Evolutionary conservation across 176 grass and related monocot species (phyloP).

Genomic region (Rhipidocladum racemiflorum): DNA sequence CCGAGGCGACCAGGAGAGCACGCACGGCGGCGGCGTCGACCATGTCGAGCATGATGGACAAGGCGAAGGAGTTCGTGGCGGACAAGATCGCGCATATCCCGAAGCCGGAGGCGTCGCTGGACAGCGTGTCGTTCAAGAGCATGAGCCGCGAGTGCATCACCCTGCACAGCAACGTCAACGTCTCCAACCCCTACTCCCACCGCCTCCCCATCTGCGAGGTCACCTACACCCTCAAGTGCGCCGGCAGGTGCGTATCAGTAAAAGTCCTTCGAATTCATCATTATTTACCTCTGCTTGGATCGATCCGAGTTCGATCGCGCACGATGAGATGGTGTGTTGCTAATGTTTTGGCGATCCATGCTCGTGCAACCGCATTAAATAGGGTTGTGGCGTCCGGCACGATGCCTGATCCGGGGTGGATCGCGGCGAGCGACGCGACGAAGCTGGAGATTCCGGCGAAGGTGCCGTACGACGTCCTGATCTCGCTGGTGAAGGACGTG

Average conservation of each 20-base stretch:
- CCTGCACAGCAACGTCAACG: constrained; percentile 72
- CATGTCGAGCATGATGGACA: constrained; percentile 75
- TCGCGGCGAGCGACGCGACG: constrained; percentile 51
- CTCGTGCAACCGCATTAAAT: not conserved
- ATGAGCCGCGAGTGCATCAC: constrained; percentile 60
- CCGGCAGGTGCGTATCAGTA: constrained; percentile 32
- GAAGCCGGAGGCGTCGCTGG: constrained; percentile 79
- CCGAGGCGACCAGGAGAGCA: not conserved
- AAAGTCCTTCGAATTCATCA: not conserved
- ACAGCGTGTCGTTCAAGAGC: constrained; percentile 50
- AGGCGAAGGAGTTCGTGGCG: constrained; percentile 86
- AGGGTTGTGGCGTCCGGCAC: constrained; percentile 59
- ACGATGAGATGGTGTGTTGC: too few relatives aligned
- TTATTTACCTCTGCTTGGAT: not conserved
- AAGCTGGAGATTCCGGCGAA: constrained; percentile 76
- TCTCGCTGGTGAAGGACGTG: constrained; percentile 54
- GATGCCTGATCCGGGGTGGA: constrained; percentile 78
- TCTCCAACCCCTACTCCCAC: constrained; percentile 75
- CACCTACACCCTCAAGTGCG: constrained; percentile 62
- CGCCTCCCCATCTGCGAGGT: constrained; percentile 81
- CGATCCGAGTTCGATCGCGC: not conserved
- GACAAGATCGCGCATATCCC: constrained; percentile 80
- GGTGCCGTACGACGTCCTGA: constrained; percentile 74
- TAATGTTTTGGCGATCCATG: not conserved
- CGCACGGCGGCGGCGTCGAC: not conserved